Evolutionary conservation across 2,329 filamentous ascomycete genomes (phyloP).

Genomic region (Beauveria caledonica): DNA sequence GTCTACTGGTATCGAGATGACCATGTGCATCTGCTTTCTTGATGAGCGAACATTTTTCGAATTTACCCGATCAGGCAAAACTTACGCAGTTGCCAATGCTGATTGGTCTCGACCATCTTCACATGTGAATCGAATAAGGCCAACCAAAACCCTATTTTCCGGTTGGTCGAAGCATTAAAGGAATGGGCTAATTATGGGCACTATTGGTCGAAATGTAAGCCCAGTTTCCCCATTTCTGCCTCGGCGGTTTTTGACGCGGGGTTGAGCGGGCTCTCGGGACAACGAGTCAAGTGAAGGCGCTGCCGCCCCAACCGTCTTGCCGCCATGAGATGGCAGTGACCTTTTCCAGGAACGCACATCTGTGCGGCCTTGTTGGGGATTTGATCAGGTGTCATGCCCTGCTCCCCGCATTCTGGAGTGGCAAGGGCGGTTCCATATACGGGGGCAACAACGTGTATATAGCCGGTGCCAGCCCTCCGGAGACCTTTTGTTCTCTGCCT

Average conservation of each 20-base stretch:
- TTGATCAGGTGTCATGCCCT: background rate
- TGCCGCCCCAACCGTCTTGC: slow-evolving; percentile 8
- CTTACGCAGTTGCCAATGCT: background rate
- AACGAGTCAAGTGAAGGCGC: slow-evolving; percentile 2
- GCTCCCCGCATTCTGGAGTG: background rate
- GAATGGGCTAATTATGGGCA: background rate
- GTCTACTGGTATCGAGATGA: background rate
- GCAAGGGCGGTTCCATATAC: background rate
- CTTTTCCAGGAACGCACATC: background rate
- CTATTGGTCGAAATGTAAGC: background rate
- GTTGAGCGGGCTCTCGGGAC: slow-evolving; percentile 8
- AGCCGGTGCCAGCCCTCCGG: background rate
- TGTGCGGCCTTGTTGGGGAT: background rate
- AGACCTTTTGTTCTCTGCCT: too few species aligned
- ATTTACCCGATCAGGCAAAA: background rate
- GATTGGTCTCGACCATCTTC: slow-evolving; percentile 1
- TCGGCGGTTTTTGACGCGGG: slow-evolving; percentile 2
- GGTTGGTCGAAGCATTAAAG: background rate
- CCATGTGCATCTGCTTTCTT: background rate
- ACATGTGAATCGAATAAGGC: background rate
- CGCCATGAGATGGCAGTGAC: background rate
- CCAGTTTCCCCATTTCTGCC: background rate
- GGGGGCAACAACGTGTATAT: background rate
- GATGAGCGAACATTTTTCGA: background rate
- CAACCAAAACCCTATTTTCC: background rate